A percentile compares a stretch with the other conserved stretches of the same genome.
Evolutionary conservation across 495 filamentous ascomycete genomes (phyloP).

Genomic region (Tuber microsphaerosporum): DNA sequence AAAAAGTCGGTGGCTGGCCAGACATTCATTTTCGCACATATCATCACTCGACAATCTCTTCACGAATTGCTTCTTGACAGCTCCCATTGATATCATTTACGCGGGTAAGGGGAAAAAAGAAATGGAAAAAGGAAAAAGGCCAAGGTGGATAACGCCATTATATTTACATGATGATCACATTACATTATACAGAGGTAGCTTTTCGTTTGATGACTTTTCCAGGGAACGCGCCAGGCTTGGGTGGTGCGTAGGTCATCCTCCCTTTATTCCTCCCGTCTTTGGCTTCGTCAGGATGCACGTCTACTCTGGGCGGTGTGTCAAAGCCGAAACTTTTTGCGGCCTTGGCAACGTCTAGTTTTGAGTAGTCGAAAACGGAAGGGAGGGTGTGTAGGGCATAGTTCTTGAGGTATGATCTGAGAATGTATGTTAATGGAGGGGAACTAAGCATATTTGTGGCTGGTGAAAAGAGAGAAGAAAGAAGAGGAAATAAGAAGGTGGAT

Average conservation of each 20-base stretch:
- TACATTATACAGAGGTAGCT: background rate
- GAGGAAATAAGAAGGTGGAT: slow-evolving; percentile 14
- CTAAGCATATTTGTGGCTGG: background rate
- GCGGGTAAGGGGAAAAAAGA: background rate
- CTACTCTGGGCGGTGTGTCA: slow-evolving; percentile 34
- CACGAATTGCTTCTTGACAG: background rate
- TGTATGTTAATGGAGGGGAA: slow-evolving; percentile 11
- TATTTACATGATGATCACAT: background rate
- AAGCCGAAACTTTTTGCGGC: slow-evolving; percentile 39
- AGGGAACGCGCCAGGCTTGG: slow-evolving; percentile 9
- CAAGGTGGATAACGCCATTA: background rate
- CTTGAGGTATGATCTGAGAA: slow-evolving; percentile 37
- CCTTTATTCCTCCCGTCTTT: slow-evolving; percentile 24
- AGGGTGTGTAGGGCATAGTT: slow-evolving; percentile 38
- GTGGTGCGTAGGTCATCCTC: slow-evolving; percentile 37
- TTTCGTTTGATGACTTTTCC: background rate
- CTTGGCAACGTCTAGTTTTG: slow-evolving; percentile 34
- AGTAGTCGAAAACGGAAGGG: slow-evolving; percentile 30
- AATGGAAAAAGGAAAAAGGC: background rate
- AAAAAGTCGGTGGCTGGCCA: background rate
- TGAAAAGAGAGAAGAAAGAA: slow-evolving; percentile 5
- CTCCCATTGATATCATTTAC: background rate
- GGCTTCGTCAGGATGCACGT: slow-evolving; percentile 19
- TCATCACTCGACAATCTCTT: background rate
- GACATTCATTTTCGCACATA: background rate